Evolutionary conservation across 371 early-diverging fungal species (phyloP), one percentile per base, ranked within the genome.

Genomic region (Mucor irregularis): DNA sequence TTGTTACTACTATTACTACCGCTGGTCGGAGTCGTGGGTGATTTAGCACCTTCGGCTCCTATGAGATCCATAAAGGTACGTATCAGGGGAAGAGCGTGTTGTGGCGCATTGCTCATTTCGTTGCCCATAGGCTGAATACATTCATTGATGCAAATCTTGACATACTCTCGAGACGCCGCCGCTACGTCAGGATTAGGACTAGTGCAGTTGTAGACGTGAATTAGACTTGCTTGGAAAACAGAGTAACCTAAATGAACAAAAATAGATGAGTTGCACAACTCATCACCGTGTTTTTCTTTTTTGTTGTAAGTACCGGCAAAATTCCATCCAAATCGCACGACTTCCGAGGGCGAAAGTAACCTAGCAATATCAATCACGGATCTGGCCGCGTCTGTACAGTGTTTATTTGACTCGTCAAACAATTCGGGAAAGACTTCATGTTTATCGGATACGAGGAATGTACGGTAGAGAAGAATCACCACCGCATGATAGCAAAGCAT

Each of bases 381-480:
- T 42, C 75, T 80, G 9, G 83, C 83, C 0, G 83, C 77, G 22
- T 69, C 68, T 7, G 73, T 75, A 30, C 81, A 80, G 21, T 71
- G 74, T 24, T 58, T 52, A 21, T 16, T 55, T 7, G 71, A 63
- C 19, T 58, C 52, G 9, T 53, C 44, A 37, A 34, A 71, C 49
- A 51, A 60, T 35, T 55, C 69, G n/a, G 59, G 42, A 17, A 44
- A 46, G 8, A 54, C 49, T 7, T 63, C 46, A 11, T 53, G 42
- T 28, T 49, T 56, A 34, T 68, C 61, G 6, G 63, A 35, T 1
- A 72, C 62, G 22, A 78, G 54, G 37, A 71, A 83, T 1, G 80
- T 83, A 13, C 84, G 71, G 49, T 83, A 78, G 9, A 86, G 56
- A 22, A 86, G 56, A 19, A 86, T 74, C 4, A 58, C 52, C 1